Evolutionary conservation across 345 rosid genomes (phyloP).

Genomic region (Brassica nigra): DNA sequence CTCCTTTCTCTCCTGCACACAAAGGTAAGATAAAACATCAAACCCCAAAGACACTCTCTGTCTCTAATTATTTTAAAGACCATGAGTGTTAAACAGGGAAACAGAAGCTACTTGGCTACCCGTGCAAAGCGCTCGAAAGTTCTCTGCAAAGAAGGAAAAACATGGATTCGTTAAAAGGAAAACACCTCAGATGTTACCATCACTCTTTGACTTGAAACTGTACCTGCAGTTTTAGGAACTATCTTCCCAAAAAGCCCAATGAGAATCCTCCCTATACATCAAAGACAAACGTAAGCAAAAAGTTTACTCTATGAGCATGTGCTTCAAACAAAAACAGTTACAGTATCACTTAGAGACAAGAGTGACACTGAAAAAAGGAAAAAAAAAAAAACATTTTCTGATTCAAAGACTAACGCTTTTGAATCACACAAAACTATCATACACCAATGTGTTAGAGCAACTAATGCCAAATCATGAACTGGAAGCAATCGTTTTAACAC

Average conservation of each 20-base stretch:
- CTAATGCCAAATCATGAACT: background rate
- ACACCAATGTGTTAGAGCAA: background rate
- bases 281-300: background rate
- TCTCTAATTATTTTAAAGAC: background rate
- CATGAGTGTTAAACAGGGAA: slow-evolving; percentile 10
- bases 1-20: slow-evolving; percentile 81
- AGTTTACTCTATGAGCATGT: slow-evolving; percentile 9
- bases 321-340: background rate
- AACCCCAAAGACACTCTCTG: slow-evolving; percentile 2
- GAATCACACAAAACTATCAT: background rate
- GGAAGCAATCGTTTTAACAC: background rate
- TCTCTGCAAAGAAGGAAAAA: slow-evolving; percentile 57
- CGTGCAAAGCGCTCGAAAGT: slow-evolving; percentile 95
- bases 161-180: slow-evolving; percentile 16
- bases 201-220: background rate
- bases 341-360: background rate
- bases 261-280: slow-evolving; percentile 71
- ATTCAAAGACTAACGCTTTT: slow-evolving; percentile 3
- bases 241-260: slow-evolving; percentile 88
- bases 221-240: slow-evolving; percentile 92
- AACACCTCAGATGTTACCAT: background rate
- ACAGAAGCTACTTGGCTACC: slow-evolving; percentile 74
- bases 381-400: background rate
- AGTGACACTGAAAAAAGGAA: background rate
- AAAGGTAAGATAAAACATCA: slow-evolving; percentile 8